Evolutionary conservation across 1,284 basidiomycete species (phyloP).

Genomic region (Fistulina hepatica): DNA sequence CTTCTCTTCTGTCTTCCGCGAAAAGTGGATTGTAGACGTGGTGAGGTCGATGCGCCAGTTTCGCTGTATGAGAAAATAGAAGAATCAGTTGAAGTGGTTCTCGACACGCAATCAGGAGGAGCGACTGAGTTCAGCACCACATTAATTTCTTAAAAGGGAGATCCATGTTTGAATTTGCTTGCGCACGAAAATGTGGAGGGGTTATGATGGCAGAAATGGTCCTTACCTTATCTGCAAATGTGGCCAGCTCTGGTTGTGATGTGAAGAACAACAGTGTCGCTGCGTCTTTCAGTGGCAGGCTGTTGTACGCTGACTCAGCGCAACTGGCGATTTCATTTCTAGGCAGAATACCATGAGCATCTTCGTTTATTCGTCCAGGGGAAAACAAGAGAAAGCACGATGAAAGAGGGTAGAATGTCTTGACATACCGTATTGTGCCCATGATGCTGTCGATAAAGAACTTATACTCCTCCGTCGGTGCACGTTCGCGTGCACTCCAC

Average conservation of each 20-base stretch:
- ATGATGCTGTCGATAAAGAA: slow-evolving; percentile 87
- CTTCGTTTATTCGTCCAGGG: not conserved
- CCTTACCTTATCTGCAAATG: slow-evolving; percentile 66
- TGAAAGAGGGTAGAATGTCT: slow-evolving; percentile 1
- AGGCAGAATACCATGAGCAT: slow-evolving; percentile 2
- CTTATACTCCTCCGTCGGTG: slow-evolving; percentile 79
- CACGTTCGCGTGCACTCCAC: slow-evolving; percentile 88
- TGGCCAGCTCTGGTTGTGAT: slow-evolving; percentile 61
- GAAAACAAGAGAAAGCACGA: slow-evolving; percentile 1
- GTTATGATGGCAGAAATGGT: slow-evolving; percentile 1
- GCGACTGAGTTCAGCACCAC: no score
- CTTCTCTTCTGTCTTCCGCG: slow-evolving; percentile 64
- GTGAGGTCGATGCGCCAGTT: slow-evolving; percentile 64
- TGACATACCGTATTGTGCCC: slow-evolving; percentile 78
- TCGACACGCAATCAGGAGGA: no score
- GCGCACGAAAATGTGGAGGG: slow-evolving; percentile 1
- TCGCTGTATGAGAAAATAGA: slow-evolving; percentile 35
- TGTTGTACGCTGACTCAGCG: slow-evolving; percentile 84
- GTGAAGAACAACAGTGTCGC: slow-evolving; percentile 84
- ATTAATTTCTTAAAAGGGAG: no score
- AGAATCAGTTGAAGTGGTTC: no score
- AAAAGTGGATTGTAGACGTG: slow-evolving; percentile 49
- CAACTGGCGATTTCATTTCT: slow-evolving; percentile 92
- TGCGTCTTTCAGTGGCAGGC: slow-evolving; percentile 79
- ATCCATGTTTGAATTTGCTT: slow-evolving; percentile 1